phyloP scores from a whole-genome alignment of 176 grass and related monocot genomes.

The Musa acuminata region DNA sequence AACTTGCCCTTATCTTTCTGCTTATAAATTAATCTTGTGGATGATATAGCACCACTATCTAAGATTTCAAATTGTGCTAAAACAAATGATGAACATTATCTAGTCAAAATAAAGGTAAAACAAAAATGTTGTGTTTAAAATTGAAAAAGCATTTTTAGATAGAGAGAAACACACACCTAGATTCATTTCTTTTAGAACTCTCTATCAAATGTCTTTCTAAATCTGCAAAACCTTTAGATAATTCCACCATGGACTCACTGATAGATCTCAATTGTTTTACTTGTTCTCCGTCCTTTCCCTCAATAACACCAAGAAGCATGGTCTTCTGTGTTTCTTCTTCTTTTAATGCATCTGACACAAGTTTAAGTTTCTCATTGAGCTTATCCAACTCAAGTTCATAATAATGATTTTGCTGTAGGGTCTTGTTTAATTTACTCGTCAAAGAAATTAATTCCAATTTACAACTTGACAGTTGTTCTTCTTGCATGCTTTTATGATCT shows the following conservation, averaged over 20 bases:
- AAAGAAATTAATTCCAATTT: slow-evolving; percentile 44
- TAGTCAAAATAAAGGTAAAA: too few species aligned
- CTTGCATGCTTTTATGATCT: slow-evolving; percentile 47
- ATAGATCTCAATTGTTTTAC: slow-evolving; percentile 28
- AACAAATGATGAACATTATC: too few species aligned
- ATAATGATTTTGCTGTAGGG: slow-evolving; percentile 34
- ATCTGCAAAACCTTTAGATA: slow-evolving; percentile 37
- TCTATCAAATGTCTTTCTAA: slow-evolving; percentile 50
- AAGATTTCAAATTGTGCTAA: too few species aligned
- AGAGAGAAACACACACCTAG: slow-evolving; percentile 34
- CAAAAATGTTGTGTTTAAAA: too few species aligned
- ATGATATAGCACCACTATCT: too few species aligned
- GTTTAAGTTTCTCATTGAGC: slow-evolving; percentile 35
- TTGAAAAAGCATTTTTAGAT: not conserved
- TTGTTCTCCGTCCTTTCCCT: slow-evolving; percentile 28
- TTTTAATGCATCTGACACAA: slow-evolving; percentile 34
- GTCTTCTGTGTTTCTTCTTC: slow-evolving; percentile 47
- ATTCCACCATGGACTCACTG: slow-evolving; percentile 26
- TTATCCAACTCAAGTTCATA: slow-evolving; percentile 46
- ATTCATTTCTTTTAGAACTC: slow-evolving; percentile 33
- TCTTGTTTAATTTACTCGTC: slow-evolving; percentile 46
- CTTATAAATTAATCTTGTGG: too few species aligned
- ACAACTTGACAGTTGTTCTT: slow-evolving; percentile 38
- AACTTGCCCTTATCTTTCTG: too few species aligned
- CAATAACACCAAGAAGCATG: slow-evolving; percentile 36